phyloP scores from a whole-genome alignment of 1,284 basidiomycete species.

The Irpex sp. region DNA sequence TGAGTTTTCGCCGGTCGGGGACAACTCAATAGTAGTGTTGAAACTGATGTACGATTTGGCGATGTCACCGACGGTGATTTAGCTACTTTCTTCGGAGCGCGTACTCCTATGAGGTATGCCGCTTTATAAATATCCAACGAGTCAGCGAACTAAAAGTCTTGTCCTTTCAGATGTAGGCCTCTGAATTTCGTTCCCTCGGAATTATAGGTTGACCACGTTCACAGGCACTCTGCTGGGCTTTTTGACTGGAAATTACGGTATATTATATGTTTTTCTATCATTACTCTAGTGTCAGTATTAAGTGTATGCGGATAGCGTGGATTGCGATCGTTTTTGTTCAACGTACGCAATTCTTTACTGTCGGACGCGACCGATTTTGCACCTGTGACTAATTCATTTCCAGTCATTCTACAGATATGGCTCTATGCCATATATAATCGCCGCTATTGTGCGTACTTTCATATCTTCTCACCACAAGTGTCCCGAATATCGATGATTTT shows the following conservation, averaged over 20 bases:
- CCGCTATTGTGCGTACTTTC: conserved; percentile 1
- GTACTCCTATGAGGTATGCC: conserved; percentile 12
- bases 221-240: conserved; percentile 8
- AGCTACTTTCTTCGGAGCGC: conserved; percentile 12
- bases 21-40: not conserved
- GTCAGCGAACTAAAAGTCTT: not conserved
- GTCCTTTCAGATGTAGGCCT: conserved; percentile 6
- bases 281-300: not conserved
- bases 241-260: conserved; percentile 10
- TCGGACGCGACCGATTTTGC: too few species aligned
- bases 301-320: conserved; percentile 11
- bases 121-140: not conserved
- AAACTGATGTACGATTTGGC: not conserved
- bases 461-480: too few species aligned
- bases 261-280: not conserved
- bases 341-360: conserved; percentile 11
- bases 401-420: conserved; percentile 17
- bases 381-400: too few species aligned
- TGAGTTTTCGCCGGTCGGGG: conserved; percentile 1
- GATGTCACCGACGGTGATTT: not conserved
- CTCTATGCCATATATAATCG: conserved; percentile 15
- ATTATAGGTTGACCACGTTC: not conserved
- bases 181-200: not conserved
- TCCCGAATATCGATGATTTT: too few species aligned
- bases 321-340: conserved; percentile 15